Evolutionary conservation across 2,329 filamentous ascomycete species (phyloP).

Genomic region (Tolypocladium ophioglossoides): DNA sequence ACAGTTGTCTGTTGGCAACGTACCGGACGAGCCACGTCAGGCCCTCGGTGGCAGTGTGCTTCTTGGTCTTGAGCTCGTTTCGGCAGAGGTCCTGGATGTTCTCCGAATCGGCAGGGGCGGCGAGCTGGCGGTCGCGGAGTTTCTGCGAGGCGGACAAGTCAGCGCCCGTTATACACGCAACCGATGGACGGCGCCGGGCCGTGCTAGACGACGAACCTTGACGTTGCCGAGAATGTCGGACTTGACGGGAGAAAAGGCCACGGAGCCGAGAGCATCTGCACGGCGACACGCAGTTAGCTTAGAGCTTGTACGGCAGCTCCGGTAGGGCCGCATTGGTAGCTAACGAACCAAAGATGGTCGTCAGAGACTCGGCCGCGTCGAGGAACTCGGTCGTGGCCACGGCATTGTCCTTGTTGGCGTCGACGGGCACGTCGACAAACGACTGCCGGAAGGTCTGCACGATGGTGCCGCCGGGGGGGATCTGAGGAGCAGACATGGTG

Average conservation of each 20-base stretch:
- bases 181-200: background rate
- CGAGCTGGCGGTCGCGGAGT: slow-evolving; percentile 73
- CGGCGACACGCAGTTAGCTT: background rate
- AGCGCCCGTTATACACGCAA: background rate
- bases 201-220: slow-evolving; percentile 46
- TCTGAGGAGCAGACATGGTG: slow-evolving; percentile 41
- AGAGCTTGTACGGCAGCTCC: background rate
- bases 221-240: slow-evolving; percentile 85
- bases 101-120: slow-evolving; percentile 65
- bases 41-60: slow-evolving; percentile 80
- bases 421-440: slow-evolving; percentile 73
- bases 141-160: slow-evolving; percentile 47
- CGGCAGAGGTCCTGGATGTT: slow-evolving; percentile 76
- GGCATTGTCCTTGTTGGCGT: slow-evolving; percentile 62
- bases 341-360: slow-evolving; percentile 69
- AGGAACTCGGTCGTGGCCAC: slow-evolving; percentile 82
- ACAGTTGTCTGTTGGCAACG: slow-evolving; percentile 9
- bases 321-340: background rate
- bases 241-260: slow-evolving; percentile 86
- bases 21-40: slow-evolving; percentile 86
- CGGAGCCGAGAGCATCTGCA: slow-evolving; percentile 51
- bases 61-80: slow-evolving; percentile 84
- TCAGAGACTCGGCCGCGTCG: slow-evolving; percentile 78
- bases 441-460: slow-evolving; percentile 77
- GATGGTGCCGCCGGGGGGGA: slow-evolving; percentile 63